Base-by-base conservation (phyloP, 2,329 filamentous ascomycete species). In the Tetracladium maxilliforme region DNA sequence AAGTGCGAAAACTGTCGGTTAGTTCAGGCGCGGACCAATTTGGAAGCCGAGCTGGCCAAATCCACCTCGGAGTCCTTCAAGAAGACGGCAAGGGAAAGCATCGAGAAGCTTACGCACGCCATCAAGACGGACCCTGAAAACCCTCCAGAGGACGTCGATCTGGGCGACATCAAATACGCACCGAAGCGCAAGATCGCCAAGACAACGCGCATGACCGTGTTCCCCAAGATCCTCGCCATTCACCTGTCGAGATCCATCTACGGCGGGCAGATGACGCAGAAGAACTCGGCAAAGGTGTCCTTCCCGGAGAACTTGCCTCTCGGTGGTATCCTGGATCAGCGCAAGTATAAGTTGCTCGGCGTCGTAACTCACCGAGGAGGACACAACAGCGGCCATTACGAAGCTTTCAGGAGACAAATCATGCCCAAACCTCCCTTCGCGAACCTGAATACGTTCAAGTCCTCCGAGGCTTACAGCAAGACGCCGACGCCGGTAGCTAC, bases 371-470 rank as follows among this genome's bases (percentile, higher is more conserved):
- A 98, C 46, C 92, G 92, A 42, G 90, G 90, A 19, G 92, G 81
- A 33, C 90, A 98, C 47, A 77, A 93, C 43, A 93, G 84, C 40
- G 90, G 90, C 1, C 90, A 98, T 45, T 98, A 98, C 53, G 90
- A 98, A 48, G 87, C 84, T 1, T 95, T 95, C 49, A 69, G 90
- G 17, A 70, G 90, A 19, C 90, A 95, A 49, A 77, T 81, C 30
- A 54, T 82, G 7, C n/a, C n/a, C n/a, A 70, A 75, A 25, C 57
- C 77, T 4, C 86, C 86, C 0, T 95, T 74, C 44, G 79, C 82
- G 2, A 94, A 87, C 6, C 72, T 79, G 0, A 75, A 80, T 37
- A 73, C 72, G 0, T 87, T 92, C 49, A 76, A 79, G 31, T 64
- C 66, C 6, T 79, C 80, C 19, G 75, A 72, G 6, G 70, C 76